Base-by-base conservation (phyloP, 768 basidiomycete species). In the Hebeloma cylindrosporum region DNA sequence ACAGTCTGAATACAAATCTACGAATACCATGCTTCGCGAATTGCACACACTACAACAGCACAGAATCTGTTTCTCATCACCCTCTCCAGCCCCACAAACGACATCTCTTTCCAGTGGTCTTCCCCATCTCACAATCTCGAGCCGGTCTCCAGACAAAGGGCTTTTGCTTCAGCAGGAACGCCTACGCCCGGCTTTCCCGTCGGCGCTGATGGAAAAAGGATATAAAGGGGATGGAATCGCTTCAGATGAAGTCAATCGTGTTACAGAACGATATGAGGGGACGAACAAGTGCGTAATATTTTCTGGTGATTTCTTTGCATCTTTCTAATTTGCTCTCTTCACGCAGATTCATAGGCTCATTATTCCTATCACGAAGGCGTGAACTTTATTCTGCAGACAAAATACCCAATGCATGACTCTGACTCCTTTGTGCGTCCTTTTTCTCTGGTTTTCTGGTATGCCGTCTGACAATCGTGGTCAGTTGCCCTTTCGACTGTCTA, bases 31-130 rank as follows among this genome's bases (percentile, higher is more conserved):
- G 51, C 76, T 91, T 27, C 80, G 84, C 45, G 80, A 88, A 54
- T 60, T 89, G 40, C 88, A 90, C 54, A 71, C 79, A 28, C 71
- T 83, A 17, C 74, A 85, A 52, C 79, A 84, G 42, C 83, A 86
- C 56, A 74, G 85, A 38, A 66, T 79, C 25, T 46, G 80, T 18
- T 80, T 72, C 54, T 52, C 67, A 9, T 56, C 65, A 3, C 39
- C 63, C 20, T 46, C 48, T 29, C 39, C 53, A 27, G 42, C 26
- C 36, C 36, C 7, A 29, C 16, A 39, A 22, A 6, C 36, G 10
- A 28, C 22, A 17, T 45, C n/a, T n/a, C n/a, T n/a, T n/a, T n/a
- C n/a, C n/a, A n/a, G n/a, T 33, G 20, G 20, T 16, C 28, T 10
- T 16, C 30, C 6, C 21, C n/a, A n/a, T n/a, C 28, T 6, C 25